Evolutionary conservation across 139 green algal species (phyloP), one percentile per base, ranked within the genome.

Genomic region (Coccomyxa sp.): DNA sequence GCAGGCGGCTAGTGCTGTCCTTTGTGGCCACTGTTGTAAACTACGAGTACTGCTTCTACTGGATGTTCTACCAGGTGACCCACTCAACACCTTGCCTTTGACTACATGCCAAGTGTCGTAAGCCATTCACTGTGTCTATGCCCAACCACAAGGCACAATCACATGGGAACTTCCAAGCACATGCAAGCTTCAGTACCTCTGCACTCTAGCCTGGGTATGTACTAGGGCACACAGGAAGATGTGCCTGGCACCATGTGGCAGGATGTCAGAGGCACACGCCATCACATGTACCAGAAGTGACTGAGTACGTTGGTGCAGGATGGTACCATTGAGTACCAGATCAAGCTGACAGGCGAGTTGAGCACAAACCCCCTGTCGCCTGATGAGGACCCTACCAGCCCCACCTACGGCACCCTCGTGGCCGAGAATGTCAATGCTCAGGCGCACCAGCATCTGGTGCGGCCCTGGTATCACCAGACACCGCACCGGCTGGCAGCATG

Each of bases 311-410:
- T 22, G 18, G 27, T 64, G 50, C 50, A 64, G 71, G 92, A 98
- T 44, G 94, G 94, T 71, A 88, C 78, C 34, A 94, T 98, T 29
- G 69, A 87, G 68, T 90, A 92, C n/a, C 88, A 98, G 82, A 81
- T 92, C 41, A 96, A 97, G 87, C 87, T 98, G 69, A 97, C 93
- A 0, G 94, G 94, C 75, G 93, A 94, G 37, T 82, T 98, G 31
- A 90, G 74, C 50, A 90, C 83, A 44, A 83, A 76, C 77, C 55
- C 64, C 10, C 68, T 89, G 38, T 80, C 68, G 35, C 70, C 71
- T 39, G 76, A 85, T 29, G 73, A 85, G 80, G 68, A 69, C 31
- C 64, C 75, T 33, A 22, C 50, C 50, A 18, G 86, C 37, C 83
- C 86, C 24, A 80, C 78, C 6, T 90, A 90, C 76, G 94, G 94